A percentile compares a stretch with the other conserved stretches of the same genome.
Conservation (phyloP, 2,329 filamentous ascomycete species). For the Alternaria ventricosa region DNA sequence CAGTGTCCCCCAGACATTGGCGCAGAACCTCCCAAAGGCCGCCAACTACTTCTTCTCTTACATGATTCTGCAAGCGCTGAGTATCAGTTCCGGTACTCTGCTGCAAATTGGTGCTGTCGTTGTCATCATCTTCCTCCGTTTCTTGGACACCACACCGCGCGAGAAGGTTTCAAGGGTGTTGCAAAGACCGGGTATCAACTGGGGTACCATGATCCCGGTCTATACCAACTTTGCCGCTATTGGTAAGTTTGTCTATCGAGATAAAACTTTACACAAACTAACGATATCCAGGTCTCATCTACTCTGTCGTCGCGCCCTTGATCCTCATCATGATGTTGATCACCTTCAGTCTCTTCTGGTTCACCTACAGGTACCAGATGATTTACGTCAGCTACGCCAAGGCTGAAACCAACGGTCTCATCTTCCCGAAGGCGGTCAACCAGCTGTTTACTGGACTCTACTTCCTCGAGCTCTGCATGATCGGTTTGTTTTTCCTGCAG, state of each 20-base stretch:
- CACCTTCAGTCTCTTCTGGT: constrained; percentile 89
- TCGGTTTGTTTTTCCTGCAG: constrained; percentile 87
- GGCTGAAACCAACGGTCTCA: constrained; percentile 87
- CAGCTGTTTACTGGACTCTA: constrained; percentile 95
- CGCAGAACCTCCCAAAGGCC: constrained; percentile 79
- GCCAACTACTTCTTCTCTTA: constrained; percentile 99
- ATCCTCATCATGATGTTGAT: constrained; percentile 93
- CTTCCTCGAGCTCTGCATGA: constrained; percentile 88
- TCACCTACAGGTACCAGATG: constrained; percentile 96
- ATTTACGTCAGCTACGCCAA: constrained; percentile 91
- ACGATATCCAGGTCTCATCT: constrained; percentile 67
- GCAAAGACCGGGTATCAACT: constrained; percentile 75
- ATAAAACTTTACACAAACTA: constrained; percentile 3
- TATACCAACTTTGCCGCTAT: constrained; percentile 98
- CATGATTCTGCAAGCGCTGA: constrained; percentile 92
- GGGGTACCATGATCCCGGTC: constrained; percentile 93
- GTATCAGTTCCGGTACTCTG: constrained; percentile 86
- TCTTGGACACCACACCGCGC: constrained; percentile 80
- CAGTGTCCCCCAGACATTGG: constrained; percentile 74
- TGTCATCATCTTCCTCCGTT: constrained; percentile 77
- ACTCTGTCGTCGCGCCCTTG: constrained; percentile 85
- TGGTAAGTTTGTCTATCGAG: constrained; percentile 52
- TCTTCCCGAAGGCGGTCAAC: constrained; percentile 92
- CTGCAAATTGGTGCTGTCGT: constrained; percentile 81
- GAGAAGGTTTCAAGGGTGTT: constrained; percentile 89